Conservation (phyloP, 1,284 basidiomycete species). For the Porogramme epimiltina region DNA sequence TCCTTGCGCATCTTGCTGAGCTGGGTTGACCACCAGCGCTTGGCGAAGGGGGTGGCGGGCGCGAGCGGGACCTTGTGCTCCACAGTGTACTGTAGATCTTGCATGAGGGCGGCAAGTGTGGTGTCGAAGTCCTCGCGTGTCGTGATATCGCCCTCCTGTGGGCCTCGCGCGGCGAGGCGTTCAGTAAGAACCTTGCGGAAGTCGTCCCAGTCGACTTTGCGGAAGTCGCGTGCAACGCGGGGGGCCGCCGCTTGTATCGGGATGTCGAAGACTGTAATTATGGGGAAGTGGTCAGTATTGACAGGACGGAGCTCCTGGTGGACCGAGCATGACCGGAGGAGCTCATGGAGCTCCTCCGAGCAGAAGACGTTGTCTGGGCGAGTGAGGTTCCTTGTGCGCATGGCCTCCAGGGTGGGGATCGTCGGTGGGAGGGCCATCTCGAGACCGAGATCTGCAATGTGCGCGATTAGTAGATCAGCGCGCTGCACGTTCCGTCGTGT, state of each 20-base stretch:
- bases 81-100: conserved; percentile 22
- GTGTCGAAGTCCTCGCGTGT: conserved; percentile 10
- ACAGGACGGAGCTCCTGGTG: conserved; percentile 13
- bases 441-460: conserved; percentile 22
- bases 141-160: background rate
- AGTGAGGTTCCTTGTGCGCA: conserved; percentile 30
- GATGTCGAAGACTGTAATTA: conserved; percentile 18
- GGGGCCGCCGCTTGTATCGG: background rate
- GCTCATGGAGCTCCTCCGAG: conserved; percentile 9
- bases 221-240: conserved; percentile 21
- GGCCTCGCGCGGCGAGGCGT: background rate
- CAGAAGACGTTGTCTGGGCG: conserved; percentile 39
- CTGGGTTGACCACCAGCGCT: conserved; percentile 30
- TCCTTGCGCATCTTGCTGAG: conserved; percentile 17
- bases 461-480: conserved; percentile 26
- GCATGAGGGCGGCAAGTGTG: conserved; percentile 12
- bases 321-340: conserved; percentile 23
- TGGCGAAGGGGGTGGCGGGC: conserved; percentile 27
- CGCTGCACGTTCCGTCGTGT: conserved; percentile 16
- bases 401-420: conserved; percentile 31
- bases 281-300: conserved; percentile 32
- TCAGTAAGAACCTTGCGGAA: conserved; percentile 12
- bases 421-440: conserved; percentile 30
- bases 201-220: conserved; percentile 25
- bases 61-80: conserved; percentile 23